Base-by-base conservation (phyloP, 1,284 basidiomycete genomes). In the Cutaneotrichosporon sp. region DNA sequence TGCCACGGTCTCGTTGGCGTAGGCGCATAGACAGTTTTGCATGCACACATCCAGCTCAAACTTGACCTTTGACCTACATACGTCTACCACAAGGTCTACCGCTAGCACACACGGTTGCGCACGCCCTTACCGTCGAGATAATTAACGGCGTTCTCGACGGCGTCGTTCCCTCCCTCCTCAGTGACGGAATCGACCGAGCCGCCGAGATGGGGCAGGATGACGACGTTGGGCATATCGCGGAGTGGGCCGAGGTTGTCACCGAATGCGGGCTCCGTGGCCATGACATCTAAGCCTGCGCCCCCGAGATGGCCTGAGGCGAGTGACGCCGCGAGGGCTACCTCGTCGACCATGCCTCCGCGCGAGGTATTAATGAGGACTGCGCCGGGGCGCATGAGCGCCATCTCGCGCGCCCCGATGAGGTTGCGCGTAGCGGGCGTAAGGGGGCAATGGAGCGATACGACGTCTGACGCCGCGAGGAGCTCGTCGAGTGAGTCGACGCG, bases 1-100 rank as follows among this genome's bases (percentile, higher is more conserved):
- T 42, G 96, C 88, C 57, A 85, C 89, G 55, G 83, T 97, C 61
- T 83, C 83, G 68, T 80, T 94, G 39, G 56, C 64, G 39, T 68
- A 59, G 46, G 37, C 22, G 7, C 15, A 20, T 18, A 21, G 26
- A 20, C 21, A 39, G 36, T 46, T 46, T 42, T 52, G 49, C 52
- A 58, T 58, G 54, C 54, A 58, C 49, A 58, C 50, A 58, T 58
- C 49, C 56, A 58, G 40, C 52, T 58, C 56, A n/a, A 22, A 8
- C n/a, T n/a, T n/a, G n/a, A n/a, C n/a, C n/a, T n/a, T n/a, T n/a
- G n/a, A n/a, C n/a, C n/a, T n/a, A n/a, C n/a, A n/a, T n/a, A n/a
- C n/a, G n/a, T n/a, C n/a, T n/a, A n/a, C n/a, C n/a, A n/a, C n/a
- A n/a, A n/a, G n/a, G n/a, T n/a, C n/a, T n/a, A n/a, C n/a, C n/a